Evolutionary conservation across 345 rosid species (phyloP), one percentile per base, ranked within the genome.

Genomic region (Gossypium herbaceum): DNA sequence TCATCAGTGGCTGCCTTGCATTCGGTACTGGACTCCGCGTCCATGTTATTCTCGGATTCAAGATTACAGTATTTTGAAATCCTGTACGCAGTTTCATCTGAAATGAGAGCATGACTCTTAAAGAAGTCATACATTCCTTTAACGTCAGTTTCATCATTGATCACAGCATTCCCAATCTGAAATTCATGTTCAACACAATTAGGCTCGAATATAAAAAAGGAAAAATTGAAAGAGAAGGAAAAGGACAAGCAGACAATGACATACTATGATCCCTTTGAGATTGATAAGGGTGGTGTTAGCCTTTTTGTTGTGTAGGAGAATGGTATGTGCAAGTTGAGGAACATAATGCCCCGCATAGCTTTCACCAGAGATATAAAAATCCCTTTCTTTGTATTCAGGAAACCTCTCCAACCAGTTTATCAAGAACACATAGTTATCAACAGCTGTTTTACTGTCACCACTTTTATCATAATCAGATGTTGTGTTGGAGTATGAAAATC

Each of bases 291-390:
- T 82, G 12, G 15, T 80, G 75, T 83, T 83, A 43, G 84, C 74
- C 61, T 74, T 83, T 24, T 79, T 72, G 79, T 87, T 89, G 43
- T 89, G 87, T 73, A 54, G 7, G 29, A 90, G 87, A 79, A 94
- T 85, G 68, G 85, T 78, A 29, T 86, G 89, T 4, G 95, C 92
- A 58, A 94, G 90, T 43, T 92, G 97, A 52, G 98, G 94, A 3
- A 88, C 94, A 76, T 89, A 92, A 77, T 94, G 97, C 0, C 95
- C 97, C 0, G 97, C 97, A 61, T 94, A 92, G 81, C 98, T 92
- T 81, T 94, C 97, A 0, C 97, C 98, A 16, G 97, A 55, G 6
- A 94, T 84, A 76, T 87, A 94, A 22, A 94, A 83, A 0, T 91
- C 91, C 59, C 94, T 82, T 58, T 76, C 82, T 81, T 85, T 86